Percentiles rank a stretch among this genome's conserved stretches.
phyloP scores from a whole-genome alignment of 2,329 filamentous ascomycete genomes.

The Neonectria sp. region DNA sequence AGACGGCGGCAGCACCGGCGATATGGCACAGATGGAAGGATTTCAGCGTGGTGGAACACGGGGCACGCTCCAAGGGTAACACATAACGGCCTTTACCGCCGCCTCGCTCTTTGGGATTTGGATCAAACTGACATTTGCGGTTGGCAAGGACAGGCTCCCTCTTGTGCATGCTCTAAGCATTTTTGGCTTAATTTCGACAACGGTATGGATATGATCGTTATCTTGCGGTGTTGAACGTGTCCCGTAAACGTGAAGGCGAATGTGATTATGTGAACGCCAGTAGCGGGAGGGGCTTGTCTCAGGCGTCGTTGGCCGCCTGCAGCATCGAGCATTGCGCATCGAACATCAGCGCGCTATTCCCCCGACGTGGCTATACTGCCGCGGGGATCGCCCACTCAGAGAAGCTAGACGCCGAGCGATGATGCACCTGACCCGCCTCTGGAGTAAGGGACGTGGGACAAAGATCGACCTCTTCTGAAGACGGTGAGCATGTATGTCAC shows the following conservation, averaged over 20 bases:
- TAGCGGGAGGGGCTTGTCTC: constrained; percentile 13
- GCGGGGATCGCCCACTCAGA: background rate
- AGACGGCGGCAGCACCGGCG: constrained; percentile 13
- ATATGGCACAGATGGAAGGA: background rate
- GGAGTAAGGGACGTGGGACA: constrained; percentile 3
- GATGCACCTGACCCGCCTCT: background rate
- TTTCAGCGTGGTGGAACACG: constrained; percentile 12
- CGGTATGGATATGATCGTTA: background rate
- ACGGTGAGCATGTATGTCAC: constrained; percentile 7
- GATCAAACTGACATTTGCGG: background rate
- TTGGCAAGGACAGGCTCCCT: background rate
- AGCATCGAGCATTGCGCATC: constrained; percentile 21
- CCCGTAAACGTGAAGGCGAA: background rate
- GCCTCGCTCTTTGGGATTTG: background rate
- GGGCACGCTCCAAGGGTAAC: constrained; percentile 11
- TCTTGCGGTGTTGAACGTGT: constrained; percentile 3
- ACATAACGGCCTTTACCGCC: constrained; percentile 15
- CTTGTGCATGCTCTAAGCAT: background rate
- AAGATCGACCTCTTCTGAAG: constrained; percentile 2
- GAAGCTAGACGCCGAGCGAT: background rate
- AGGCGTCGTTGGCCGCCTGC: constrained; percentile 12
- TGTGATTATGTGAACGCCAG: background rate
- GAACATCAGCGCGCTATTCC: constrained; percentile 10
- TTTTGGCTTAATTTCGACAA: background rate
- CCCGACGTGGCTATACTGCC: constrained; percentile 4